These are phyloP conservation scores for Coix lacrymajobi DNA, from an alignment of 176 grass and related monocot genomes.

Conservation along the genomic window DNA sequence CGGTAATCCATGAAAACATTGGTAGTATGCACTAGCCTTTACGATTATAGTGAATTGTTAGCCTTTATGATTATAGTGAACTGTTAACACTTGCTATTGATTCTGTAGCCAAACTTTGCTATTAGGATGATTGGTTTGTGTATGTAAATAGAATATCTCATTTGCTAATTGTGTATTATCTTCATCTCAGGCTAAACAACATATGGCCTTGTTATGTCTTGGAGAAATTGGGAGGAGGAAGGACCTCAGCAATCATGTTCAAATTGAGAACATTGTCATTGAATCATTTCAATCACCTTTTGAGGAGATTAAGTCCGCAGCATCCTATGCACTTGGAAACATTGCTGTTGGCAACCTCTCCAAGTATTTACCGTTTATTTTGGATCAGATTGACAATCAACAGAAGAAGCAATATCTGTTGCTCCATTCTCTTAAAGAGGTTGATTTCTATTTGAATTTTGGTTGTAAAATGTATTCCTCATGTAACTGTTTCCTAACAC, in stretches of 20 bases:
- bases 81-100: not conserved
- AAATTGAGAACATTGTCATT: conserved; percentile 93
- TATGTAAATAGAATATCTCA: not conserved
- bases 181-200: conserved; percentile 74
- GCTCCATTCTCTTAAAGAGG: conserved; percentile 97
- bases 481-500: not conserved
- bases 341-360: conserved; percentile 92
- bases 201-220: conserved; percentile 78
- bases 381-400: conserved; percentile 94
- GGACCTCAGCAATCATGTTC: conserved; percentile 67
- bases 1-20: not conserved
- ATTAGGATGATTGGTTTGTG: not conserved
- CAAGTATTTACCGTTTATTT: conserved; percentile 89
- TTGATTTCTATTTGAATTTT: conserved; percentile 20
- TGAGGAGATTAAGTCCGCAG: conserved; percentile 93
- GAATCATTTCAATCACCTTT: conserved; percentile 96
- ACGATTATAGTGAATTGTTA: not conserved
- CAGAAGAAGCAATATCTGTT: conserved; percentile 91
- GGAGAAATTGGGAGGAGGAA: conserved; percentile 90
- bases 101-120: not conserved
- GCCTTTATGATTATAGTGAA: not conserved
- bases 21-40: not conserved
- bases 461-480: not conserved
- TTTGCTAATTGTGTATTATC: not conserved
- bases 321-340: conserved; percentile 90